Evolutionary conservation across 495 filamentous ascomycete genomes (phyloP).

Genomic region (Pseudoneurospora amorphoporcata): DNA sequence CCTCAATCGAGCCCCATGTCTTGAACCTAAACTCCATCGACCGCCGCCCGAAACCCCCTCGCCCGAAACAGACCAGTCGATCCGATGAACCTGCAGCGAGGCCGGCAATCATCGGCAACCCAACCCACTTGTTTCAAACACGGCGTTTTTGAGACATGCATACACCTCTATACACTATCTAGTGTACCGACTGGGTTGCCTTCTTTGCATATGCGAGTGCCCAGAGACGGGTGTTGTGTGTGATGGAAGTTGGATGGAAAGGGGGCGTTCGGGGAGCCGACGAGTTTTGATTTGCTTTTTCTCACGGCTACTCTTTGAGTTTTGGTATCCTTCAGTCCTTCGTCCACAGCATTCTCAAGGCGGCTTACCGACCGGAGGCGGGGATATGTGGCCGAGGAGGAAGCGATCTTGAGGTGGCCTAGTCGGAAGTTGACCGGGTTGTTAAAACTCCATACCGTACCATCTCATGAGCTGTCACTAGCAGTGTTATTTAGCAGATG

Average conservation of each 20-base stretch:
- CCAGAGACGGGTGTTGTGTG: not conserved
- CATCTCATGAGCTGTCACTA: too few species aligned
- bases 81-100: conserved; percentile 4
- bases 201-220: not conserved
- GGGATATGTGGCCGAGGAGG: too few species aligned
- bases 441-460: too few species aligned
- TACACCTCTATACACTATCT: not conserved
- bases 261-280: too few species aligned
- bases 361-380: too few species aligned
- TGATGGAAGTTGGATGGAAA: not conserved
- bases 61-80: conserved; percentile 1
- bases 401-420: too few species aligned
- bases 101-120: conserved; percentile 3
- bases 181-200: not conserved
- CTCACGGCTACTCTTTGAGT: too few species aligned
- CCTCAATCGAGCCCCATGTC: not conserved
- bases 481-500: too few species aligned
- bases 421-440: too few species aligned
- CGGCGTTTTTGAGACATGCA: not conserved
- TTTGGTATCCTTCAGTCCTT: too few species aligned
- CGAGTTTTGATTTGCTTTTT: too few species aligned
- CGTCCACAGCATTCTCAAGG: not conserved
- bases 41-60: not conserved
- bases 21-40: not conserved
- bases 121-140: not conserved